phyloP scores from a whole-genome alignment of 1,284 basidiomycete genomes.

The Ganoderma leucocontextum region DNA sequence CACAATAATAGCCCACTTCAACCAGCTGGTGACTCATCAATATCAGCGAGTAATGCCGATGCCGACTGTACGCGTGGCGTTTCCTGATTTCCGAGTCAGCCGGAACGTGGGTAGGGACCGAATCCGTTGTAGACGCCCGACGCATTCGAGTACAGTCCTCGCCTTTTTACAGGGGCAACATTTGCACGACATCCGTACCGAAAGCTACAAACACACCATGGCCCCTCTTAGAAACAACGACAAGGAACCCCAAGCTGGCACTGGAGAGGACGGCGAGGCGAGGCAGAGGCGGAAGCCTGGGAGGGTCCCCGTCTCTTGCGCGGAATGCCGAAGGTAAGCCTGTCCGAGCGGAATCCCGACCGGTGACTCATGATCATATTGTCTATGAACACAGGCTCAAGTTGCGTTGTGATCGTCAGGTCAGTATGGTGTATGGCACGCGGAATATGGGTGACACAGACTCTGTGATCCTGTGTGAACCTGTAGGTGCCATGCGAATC shows the following conservation, averaged over 20 bases:
- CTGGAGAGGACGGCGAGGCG: slow-evolving; percentile 22
- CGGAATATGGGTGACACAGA: neutral
- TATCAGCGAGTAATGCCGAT: neutral
- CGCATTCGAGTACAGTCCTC: neutral
- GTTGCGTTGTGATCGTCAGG: slow-evolving; percentile 75
- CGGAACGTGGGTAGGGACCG: neutral
- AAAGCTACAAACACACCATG: slow-evolving; percentile 15
- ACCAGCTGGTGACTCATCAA: neutral
- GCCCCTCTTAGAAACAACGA: slow-evolving; percentile 32
- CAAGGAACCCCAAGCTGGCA: slow-evolving; percentile 15
- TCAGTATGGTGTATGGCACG: slow-evolving; percentile 34
- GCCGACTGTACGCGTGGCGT: neutral
- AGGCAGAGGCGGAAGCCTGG: slow-evolving; percentile 52
- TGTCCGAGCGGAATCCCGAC: slow-evolving; percentile 17
- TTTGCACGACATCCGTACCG: neutral
- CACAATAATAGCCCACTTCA: no score
- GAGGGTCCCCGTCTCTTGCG: slow-evolving; percentile 70
- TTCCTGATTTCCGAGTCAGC: neutral
- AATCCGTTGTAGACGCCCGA: neutral
- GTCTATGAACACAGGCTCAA: slow-evolving; percentile 57
- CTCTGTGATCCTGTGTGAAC: slow-evolving; percentile 3
- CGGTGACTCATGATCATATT: slow-evolving; percentile 8
- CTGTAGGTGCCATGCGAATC: slow-evolving; percentile 55
- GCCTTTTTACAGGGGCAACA: neutral
- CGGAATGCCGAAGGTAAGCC: slow-evolving; percentile 69